Evolutionary conservation across 23 red algal genomes (phyloP).

Genomic region (Agarophyton chilense): DNA sequence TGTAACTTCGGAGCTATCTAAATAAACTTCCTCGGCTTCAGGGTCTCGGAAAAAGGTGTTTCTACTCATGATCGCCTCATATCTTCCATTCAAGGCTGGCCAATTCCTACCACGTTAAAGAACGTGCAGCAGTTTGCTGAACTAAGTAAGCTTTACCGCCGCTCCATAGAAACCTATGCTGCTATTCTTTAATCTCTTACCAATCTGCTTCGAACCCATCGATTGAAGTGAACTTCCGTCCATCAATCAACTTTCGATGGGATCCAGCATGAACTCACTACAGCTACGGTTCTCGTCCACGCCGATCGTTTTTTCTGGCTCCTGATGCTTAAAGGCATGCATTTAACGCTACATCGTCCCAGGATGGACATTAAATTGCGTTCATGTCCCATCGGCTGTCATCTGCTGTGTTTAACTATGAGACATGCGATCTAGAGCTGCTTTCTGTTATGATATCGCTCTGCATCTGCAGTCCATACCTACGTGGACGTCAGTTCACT

Average conservation of each 20-base stretch:
- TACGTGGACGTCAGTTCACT: not conserved
- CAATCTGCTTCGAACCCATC: conserved; percentile 17
- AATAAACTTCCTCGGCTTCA: conserved; percentile 22
- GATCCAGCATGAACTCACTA: not conserved
- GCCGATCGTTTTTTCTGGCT: not conserved
- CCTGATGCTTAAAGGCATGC: not conserved
- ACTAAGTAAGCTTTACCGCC: conserved; percentile 17
- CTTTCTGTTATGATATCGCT: not conserved
- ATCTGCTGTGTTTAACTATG: not conserved
- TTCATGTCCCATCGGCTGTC: conserved; percentile 1
- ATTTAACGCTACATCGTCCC: not conserved
- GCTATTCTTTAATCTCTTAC: not conserved
- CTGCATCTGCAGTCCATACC: not conserved
- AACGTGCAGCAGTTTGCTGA: conserved; percentile 34
- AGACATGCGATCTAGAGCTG: conserved; percentile 17
- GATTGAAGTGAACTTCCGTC: conserved; percentile 7
- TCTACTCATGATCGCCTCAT: not conserved
- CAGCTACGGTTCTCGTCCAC: not conserved
- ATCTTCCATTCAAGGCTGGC: not conserved
- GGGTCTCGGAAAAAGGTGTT: conserved; percentile 1
- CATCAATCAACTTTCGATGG: no score
- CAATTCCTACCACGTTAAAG: not conserved
- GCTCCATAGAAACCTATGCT: conserved; percentile 29
- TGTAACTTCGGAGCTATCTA: not conserved
- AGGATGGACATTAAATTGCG: not conserved